Evolutionary conservation across 345 rosid species (phyloP).

Genomic region (Arabidopsis arenosa): DNA sequence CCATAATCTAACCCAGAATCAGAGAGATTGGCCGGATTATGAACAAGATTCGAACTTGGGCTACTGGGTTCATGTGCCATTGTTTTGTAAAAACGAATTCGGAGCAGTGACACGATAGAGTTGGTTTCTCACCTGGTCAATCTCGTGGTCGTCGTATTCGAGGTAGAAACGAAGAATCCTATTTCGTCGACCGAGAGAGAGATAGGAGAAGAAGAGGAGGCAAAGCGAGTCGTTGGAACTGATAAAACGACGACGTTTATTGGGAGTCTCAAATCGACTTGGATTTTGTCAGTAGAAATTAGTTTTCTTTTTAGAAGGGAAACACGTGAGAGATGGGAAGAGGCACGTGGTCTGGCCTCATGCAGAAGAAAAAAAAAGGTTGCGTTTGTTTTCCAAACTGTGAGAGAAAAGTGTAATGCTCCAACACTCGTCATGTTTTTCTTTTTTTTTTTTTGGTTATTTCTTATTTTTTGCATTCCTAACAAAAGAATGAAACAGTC

Average conservation of each 20-base stretch:
- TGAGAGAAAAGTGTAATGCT: background rate
- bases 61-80: background rate
- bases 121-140: slow-evolving; percentile 10
- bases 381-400: slow-evolving; percentile 5
- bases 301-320: background rate
- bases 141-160: background rate
- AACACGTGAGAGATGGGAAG: background rate
- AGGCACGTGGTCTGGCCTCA: slow-evolving; percentile 7
- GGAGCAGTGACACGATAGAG: background rate
- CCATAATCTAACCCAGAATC: background rate
- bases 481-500: background rate
- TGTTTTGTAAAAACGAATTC: background rate
- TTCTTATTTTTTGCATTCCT: too few relatives aligned
- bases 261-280: background rate
- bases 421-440: background rate
- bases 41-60: background rate
- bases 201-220: background rate
- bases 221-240: background rate
- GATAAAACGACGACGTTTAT: background rate
- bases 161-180: background rate
- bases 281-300: background rate
- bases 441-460: background rate
- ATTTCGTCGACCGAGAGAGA: background rate
- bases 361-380: background rate
- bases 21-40: background rate